Base-by-base conservation (phyloP, 345 rosid genomes). In the Pistacia atlantica region DNA sequence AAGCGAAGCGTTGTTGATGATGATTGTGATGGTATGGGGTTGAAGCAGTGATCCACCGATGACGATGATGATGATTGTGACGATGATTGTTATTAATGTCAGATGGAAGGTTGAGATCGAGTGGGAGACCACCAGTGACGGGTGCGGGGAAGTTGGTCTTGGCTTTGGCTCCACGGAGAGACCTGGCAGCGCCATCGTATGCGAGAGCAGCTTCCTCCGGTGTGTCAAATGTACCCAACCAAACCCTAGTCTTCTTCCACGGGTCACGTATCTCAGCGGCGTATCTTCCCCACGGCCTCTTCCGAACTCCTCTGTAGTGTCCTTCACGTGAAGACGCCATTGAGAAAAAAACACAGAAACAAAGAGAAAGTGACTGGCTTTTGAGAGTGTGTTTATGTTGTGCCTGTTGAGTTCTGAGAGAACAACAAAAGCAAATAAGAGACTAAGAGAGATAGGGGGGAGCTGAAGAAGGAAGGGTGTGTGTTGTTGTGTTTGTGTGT, bases 181-280 rank as follows among this genome's bases (percentile, higher is more conserved):
- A 87, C 69, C 94, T 88, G 18, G 98, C 98, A 28, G 98, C 98
- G 13, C 95, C 92, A 69, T 95, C 98, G 80, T 95, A 95, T 42
- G 98, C 98, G 2, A 91, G 91, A 42, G 98, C 98, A 16, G 98
- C 98, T 82, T 95, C 95, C 81, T 93, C 98, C 1, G 98, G 97
- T 28, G 98, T 93, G 85, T 95, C 98, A 68, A 95, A 95, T 66
- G 98, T 95, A 46, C 98, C 98, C 73, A 95, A 77, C 98, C 98
- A 95, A 46, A 93, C 98, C 74, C 98, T 82, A 11, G 97, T 89
- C 79, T 95, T 95, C 88, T 95, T 95, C 97, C 98, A 93, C 0
- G 98, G 98, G 83, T 93, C 98, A 35, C 98, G 92, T 72, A 95
- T 95, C 88, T 95, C 98, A 0, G 98, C 98, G 0, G 98, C 98